Evolutionary conservation across 148 eudicot species (phyloP).

Genomic region (Rhododendron ovatum): DNA sequence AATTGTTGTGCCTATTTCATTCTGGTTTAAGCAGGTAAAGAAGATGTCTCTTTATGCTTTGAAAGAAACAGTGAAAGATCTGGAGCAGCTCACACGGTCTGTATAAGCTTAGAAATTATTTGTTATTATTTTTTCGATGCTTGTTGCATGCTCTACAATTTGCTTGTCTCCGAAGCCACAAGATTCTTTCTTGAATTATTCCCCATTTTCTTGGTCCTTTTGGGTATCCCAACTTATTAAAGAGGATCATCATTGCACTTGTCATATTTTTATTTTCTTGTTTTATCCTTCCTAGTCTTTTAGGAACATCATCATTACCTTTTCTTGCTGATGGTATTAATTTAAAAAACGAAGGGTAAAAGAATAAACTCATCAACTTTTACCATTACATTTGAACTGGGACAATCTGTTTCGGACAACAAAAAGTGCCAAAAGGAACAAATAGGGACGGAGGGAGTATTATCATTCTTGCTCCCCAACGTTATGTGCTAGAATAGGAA

Average conservation of each 20-base stretch:
- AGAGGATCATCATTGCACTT: not conserved
- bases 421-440: not conserved
- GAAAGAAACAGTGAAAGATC: conserved; percentile 4
- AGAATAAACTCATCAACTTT: not conserved
- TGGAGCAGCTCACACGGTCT: conserved; percentile 16
- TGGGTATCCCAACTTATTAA: not conserved
- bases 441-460: not conserved
- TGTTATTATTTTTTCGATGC: not conserved
- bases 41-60: conserved; percentile 31
- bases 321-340: too few relatives aligned
- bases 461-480: not conserved
- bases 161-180: not conserved
- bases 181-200: not conserved
- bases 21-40: conserved; percentile 17
- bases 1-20: not conserved
- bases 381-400: not conserved
- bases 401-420: not conserved
- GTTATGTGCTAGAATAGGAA: not conserved
- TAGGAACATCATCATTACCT: not conserved
- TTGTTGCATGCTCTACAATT: not conserved
- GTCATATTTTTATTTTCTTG: too few relatives aligned
- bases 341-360: not conserved
- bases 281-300: too few relatives aligned
- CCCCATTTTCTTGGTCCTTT: not conserved
- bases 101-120: not conserved